Base-by-base conservation (phyloP, 1,139 yeast species). In the Blastobotrys apis region DNA sequence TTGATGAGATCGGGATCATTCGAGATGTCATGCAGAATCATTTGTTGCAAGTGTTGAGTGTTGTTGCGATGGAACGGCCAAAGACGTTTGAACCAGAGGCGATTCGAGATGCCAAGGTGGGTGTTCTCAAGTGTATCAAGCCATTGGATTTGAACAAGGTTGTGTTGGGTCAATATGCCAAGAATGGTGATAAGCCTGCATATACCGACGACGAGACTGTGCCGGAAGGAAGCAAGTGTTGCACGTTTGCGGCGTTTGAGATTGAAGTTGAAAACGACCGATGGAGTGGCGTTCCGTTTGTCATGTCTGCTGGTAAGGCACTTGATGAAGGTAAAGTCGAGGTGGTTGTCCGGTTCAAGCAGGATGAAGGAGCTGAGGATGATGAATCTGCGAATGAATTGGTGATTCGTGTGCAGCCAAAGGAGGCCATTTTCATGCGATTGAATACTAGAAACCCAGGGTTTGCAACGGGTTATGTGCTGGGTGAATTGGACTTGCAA, bases 11-110 rank as follows among this genome's bases (percentile, higher is more conserved):
- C 60, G 99, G 99, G 48, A 92, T 92, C 60, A 86, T 92, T 54
- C 81, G 99, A 68, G 99, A 92, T 63, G 97, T 92, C 44, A 90
- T 94, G 88, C 99, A 92, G 72, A 92, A 92, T 74, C 99, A 92
- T 69, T 70, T 92, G 61, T 74, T 92, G 60, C 99, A 92, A 71
- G 94, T 92, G 22, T 72, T 92, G 63, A 88, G 97, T 5, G 69
- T 94, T 51, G 72, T 92, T 53, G 87, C 97, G 44, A 90, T 92
- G 97, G 98, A 92, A 64, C 79, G 95, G 65, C 98, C 99, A 12
- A 82, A 78, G 20, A 78, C 92, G 16, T 84, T 84, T 59, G 87
- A 83, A 57, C 87, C 97, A 12, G 98, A 92, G 71, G 83, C 92
- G 34, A 80, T 92, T 48, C 84, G 98, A 67, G 97, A 92, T 65